phyloP scores from a whole-genome alignment of 2,329 filamentous ascomycete species.

The Fusarium decemcellulare region DNA sequence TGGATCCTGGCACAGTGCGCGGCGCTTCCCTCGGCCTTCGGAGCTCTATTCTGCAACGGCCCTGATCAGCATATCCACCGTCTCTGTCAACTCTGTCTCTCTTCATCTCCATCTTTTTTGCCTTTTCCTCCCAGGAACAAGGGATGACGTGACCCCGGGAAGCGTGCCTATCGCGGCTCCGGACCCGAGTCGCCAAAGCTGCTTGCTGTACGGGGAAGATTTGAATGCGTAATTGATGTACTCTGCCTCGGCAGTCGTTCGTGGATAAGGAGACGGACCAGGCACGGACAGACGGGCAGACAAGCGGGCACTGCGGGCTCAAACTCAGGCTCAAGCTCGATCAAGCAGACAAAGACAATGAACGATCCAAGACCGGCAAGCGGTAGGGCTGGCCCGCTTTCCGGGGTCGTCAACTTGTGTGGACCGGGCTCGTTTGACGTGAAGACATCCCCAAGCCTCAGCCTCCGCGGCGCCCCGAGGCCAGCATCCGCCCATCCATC shows the following conservation, averaged over 20 bases:
- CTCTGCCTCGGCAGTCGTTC: slow-evolving; percentile 2
- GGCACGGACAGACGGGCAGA: no score
- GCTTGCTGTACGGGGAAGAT: not conserved
- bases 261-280: no score
- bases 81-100: no score
- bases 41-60: not conserved
- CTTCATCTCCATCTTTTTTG: no score
- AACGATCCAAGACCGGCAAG: not conserved
- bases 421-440: slow-evolving; percentile 8
- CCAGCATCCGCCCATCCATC: not conserved
- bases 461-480: not conserved
- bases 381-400: slow-evolving; percentile 30
- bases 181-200: slow-evolving; percentile 3
- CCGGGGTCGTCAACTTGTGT: slow-evolving; percentile 2
- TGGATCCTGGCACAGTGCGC: slow-evolving; percentile 28
- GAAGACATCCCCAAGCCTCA: slow-evolving; percentile 2
- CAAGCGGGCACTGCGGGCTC: no score
- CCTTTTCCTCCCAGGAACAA: slow-evolving; percentile 8
- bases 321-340: no score
- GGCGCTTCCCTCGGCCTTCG: slow-evolving; percentile 24
- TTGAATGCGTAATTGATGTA: not conserved
- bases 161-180: slow-evolving; percentile 9
- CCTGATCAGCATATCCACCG: not conserved
- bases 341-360: slow-evolving; percentile 24
- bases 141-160: slow-evolving; percentile 2